phyloP scores from a whole-genome alignment of 1,139 yeast species.

The Taphrina communis region DNA sequence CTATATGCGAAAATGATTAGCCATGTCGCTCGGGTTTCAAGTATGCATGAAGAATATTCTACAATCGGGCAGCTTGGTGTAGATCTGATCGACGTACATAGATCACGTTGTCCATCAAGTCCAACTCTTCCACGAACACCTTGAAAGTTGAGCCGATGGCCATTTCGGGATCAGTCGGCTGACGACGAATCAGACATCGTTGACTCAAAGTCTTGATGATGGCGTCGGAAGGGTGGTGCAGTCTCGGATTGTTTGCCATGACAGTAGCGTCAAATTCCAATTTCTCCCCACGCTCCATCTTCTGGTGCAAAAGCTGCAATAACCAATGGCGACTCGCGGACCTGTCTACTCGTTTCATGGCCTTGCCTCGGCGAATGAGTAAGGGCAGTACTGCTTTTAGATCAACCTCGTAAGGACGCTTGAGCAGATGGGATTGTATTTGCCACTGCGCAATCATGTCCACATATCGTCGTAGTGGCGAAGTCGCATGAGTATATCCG shows the following conservation, averaged over 20 bases:
- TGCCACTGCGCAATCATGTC: conserved; percentile 84
- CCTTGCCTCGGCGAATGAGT: conserved; percentile 17
- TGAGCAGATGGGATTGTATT: conserved; percentile 56
- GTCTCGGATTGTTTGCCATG: conserved; percentile 4
- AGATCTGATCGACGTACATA: conserved; percentile 11
- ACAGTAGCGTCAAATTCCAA: conserved; percentile 11
- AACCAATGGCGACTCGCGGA: conserved; percentile 22
- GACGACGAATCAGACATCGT: conserved; percentile 12
- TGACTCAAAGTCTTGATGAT: neutral
- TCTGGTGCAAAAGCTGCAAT: conserved; percentile 13
- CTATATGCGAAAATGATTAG: too few species aligned
- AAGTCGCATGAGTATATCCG: conserved; percentile 76
- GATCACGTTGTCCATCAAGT: conserved; percentile 27
- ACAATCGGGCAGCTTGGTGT: neutral
- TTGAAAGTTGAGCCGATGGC: conserved; percentile 1
- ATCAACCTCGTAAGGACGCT: conserved; percentile 22
- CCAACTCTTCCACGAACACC: conserved; percentile 18
- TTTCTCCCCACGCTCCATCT: conserved; percentile 11
- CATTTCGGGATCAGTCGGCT: conserved; percentile 16
- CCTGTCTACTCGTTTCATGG: conserved; percentile 7
- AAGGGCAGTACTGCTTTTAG: conserved; percentile 1
- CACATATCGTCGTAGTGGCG: conserved; percentile 86
- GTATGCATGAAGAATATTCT: too few species aligned
- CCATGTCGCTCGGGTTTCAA: too few species aligned
- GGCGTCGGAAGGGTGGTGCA: conserved; percentile 17